phyloP scores from a whole-genome alignment of 2,329 filamentous ascomycete species.

The Diaporthe citrichinensis region DNA sequence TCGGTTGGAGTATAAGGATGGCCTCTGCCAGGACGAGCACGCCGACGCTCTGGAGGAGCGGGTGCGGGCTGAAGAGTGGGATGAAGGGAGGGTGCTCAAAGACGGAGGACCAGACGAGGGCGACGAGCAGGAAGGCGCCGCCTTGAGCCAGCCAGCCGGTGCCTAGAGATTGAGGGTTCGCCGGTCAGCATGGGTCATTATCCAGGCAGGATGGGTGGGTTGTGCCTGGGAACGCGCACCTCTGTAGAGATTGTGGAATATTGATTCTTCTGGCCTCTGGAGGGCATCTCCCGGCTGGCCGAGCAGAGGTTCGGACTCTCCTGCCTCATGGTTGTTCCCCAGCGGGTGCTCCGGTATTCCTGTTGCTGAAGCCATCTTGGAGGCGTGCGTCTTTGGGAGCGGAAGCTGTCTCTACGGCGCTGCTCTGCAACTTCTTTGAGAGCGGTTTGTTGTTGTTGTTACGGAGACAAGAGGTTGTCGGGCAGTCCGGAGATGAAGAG shows the following conservation, averaged over 20 bases:
- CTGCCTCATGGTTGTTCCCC: slow-evolving; percentile 51
- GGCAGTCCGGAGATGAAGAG: not conserved
- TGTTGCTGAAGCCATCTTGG: slow-evolving; percentile 76
- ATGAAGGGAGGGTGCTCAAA: slow-evolving; percentile 72
- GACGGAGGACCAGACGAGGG: slow-evolving; percentile 83
- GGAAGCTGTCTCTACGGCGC: not conserved
- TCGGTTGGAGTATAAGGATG: slow-evolving; percentile 89
- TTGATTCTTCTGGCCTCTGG: slow-evolving; percentile 74
- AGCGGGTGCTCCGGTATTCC: slow-evolving; percentile 71
- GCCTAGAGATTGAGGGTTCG: slow-evolving; percentile 63
- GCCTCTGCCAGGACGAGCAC: slow-evolving; percentile 84
- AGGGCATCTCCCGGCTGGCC: slow-evolving; percentile 80
- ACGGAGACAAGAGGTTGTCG: not conserved
- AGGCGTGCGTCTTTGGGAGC: not conserved
- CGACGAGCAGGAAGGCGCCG: slow-evolving; percentile 81
- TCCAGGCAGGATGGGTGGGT: not conserved
- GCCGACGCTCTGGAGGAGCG: slow-evolving; percentile 77
- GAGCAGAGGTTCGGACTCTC: slow-evolving; percentile 79
- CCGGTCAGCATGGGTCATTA: slow-evolving; percentile 30
- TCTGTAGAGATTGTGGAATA: slow-evolving; percentile 80
- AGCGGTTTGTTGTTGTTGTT: not conserved
- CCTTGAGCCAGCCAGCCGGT: slow-evolving; percentile 86
- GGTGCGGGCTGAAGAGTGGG: slow-evolving; percentile 90
- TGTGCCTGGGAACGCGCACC: slow-evolving; percentile 64
- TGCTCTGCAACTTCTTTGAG: not conserved